Percentiles rank a stretch among this genome's conserved stretches.
Conservation (phyloP, 2,329 filamentous ascomycete species). For the Amesomyces nigricolor region DNA sequence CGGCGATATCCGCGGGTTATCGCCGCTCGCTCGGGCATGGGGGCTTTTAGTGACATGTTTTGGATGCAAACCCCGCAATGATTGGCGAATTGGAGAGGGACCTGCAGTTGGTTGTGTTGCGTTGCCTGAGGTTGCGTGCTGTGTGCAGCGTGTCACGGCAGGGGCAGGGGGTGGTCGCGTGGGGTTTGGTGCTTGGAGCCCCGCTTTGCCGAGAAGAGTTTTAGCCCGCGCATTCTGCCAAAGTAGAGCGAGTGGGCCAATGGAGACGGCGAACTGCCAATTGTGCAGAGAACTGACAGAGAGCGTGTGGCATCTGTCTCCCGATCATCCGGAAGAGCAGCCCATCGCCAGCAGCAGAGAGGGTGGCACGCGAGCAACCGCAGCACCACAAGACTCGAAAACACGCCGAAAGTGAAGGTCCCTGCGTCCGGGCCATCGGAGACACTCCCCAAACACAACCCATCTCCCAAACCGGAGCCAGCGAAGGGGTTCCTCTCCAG, state of each 20-base stretch:
- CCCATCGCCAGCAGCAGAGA: background rate
- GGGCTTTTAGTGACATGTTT: slow-evolving; percentile 13
- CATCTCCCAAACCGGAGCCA: background rate
- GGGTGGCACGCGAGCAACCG: background rate
- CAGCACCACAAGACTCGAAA: background rate
- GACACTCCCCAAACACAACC: slow-evolving; percentile 1
- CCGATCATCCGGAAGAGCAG: slow-evolving; percentile 1
- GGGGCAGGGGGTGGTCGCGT: background rate
- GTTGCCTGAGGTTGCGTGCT: background rate
- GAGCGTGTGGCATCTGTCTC: background rate
- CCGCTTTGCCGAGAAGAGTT: slow-evolving; percentile 17
- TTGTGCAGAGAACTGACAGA: no score
- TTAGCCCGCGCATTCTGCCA: slow-evolving; percentile 6
- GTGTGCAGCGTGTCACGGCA: background rate
- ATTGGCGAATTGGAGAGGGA: no score
- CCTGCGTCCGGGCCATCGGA: slow-evolving; percentile 11
- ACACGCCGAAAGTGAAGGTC: slow-evolving; percentile 7
- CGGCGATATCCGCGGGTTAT: slow-evolving; percentile 22
- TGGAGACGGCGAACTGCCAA: no score
- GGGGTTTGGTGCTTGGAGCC: background rate
- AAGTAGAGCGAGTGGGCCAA: no score
- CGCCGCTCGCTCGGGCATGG: slow-evolving; percentile 14
- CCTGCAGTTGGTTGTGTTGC: no score
- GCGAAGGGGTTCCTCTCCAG: no score
- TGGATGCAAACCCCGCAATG: slow-evolving; percentile 15